phyloP scores from a whole-genome alignment of 805 yeast genomes.

The Clavispora santaluciae region DNA sequence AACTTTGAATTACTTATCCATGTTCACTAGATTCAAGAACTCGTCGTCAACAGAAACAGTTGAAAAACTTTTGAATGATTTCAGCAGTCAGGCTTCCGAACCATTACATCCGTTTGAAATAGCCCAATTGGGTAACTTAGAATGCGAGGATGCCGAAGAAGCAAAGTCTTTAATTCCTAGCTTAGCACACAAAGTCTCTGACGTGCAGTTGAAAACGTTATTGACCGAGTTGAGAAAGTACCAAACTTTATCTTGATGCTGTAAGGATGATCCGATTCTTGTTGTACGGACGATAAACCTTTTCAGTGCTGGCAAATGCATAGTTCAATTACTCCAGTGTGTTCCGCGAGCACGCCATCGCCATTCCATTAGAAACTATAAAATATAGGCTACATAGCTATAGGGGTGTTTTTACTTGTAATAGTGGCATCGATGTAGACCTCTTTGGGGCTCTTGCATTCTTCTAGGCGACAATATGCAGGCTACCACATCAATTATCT shows the following conservation, averaged over 20 bases:
- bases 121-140: slow-evolving; percentile 84
- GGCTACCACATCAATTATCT: neutral
- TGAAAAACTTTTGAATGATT: slow-evolving; percentile 78
- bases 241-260: slow-evolving; percentile 36
- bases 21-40: slow-evolving; percentile 86
- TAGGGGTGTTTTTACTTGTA: too few relatives aligned
- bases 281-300: neutral
- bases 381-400: neutral
- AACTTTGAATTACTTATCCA: slow-evolving; percentile 79
- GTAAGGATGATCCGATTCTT: neutral
- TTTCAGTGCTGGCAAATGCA: neutral
- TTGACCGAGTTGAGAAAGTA: slow-evolving; percentile 77
- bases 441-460: too few relatives aligned
- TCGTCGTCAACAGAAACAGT: slow-evolving; percentile 91
- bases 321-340: neutral
- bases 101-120: slow-evolving; percentile 90
- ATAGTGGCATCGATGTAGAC: too few relatives aligned
- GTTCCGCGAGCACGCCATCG: neutral
- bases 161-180: slow-evolving; percentile 93
- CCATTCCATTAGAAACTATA: neutral
- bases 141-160: slow-evolving; percentile 96
- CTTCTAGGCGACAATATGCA: too few relatives aligned
- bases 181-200: slow-evolving; percentile 72
- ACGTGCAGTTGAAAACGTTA: slow-evolving; percentile 80
- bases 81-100: slow-evolving; percentile 41